A percentile compares a stretch with the other conserved stretches of the same genome.
Conservation (phyloP, 805 yeast species). For the Suhomyces emberorum region DNA sequence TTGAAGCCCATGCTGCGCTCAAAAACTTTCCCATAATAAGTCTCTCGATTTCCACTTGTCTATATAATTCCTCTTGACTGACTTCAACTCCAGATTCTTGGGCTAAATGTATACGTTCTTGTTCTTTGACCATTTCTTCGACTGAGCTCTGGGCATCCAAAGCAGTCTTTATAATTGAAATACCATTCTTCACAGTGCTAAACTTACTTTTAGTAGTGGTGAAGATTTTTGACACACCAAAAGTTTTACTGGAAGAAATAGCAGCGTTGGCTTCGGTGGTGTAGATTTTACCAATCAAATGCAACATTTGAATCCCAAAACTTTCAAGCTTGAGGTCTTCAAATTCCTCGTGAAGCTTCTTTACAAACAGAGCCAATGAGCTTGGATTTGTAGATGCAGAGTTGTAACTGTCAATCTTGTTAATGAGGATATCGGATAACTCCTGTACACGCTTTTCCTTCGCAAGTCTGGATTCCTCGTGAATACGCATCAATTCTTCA, state of each 20-base stretch:
- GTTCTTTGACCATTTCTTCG: slow-evolving; percentile 69
- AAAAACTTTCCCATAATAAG: slow-evolving; percentile 82
- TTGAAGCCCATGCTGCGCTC: slow-evolving; percentile 94
- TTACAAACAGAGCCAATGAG: slow-evolving; percentile 54
- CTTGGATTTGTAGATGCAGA: slow-evolving; percentile 64
- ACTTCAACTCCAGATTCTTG: slow-evolving; percentile 29
- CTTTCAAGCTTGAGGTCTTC: slow-evolving; percentile 90
- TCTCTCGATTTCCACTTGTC: slow-evolving; percentile 71
- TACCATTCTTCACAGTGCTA: slow-evolving; percentile 76
- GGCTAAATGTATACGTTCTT: slow-evolving; percentile 41
- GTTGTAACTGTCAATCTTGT: slow-evolving; percentile 44
- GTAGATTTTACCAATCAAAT: slow-evolving; percentile 79
- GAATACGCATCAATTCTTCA: slow-evolving; percentile 49
- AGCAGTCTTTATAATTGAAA: slow-evolving; percentile 77
- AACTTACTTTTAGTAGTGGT: slow-evolving; percentile 83
- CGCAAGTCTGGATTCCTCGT: slow-evolving; percentile 52
- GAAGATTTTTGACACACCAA: slow-evolving; percentile 84
- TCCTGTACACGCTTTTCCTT: slow-evolving; percentile 49
- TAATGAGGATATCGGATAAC: slow-evolving; percentile 46
- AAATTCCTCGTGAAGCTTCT: slow-evolving; percentile 56
- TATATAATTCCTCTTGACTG: slow-evolving; percentile 33
- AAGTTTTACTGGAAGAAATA: slow-evolving; percentile 70
- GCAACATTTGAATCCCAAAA: slow-evolving; percentile 86
- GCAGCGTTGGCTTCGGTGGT: slow-evolving; percentile 69
- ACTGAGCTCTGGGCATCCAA: slow-evolving; percentile 77